Conservation (phyloP, 75 land plant genomes). For the Pseudotsuga menziesii region DNA sequence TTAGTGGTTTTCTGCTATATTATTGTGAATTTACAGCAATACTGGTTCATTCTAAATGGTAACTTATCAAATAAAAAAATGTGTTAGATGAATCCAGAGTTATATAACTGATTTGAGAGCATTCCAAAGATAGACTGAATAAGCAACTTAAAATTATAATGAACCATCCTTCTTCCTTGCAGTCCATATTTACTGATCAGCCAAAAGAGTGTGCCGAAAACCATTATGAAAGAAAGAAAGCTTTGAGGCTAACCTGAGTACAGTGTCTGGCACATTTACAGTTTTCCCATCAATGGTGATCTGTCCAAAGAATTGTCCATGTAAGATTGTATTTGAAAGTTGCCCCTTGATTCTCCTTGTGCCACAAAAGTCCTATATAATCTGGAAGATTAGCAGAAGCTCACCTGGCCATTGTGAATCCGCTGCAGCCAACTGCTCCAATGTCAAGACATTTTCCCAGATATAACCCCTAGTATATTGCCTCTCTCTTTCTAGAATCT, state of each 20-base stretch:
- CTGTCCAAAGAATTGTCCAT: background rate
- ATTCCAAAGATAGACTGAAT: background rate
- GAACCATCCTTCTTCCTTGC: background rate
- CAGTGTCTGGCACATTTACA: slow-evolving; percentile 1
- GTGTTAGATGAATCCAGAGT: background rate
- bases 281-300: slow-evolving; percentile 11
- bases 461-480: background rate
- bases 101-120: background rate
- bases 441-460: background rate
- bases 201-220: background rate
- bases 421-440: slow-evolving; percentile 14
- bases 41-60: no score
- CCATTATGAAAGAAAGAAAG: background rate
- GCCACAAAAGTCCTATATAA: background rate
- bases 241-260: slow-evolving; percentile 3
- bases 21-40: no score
- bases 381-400: background rate
- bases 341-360: background rate
- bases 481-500: background rate
- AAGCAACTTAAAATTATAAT: background rate
- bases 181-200: background rate
- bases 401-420: slow-evolving; percentile 13
- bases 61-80: background rate
- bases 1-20: no score
- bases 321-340: background rate